Percentiles rank a stretch among this genome's conserved stretches.
phyloP scores from a whole-genome alignment of 805 yeast species.

The Candida railenensis region DNA sequence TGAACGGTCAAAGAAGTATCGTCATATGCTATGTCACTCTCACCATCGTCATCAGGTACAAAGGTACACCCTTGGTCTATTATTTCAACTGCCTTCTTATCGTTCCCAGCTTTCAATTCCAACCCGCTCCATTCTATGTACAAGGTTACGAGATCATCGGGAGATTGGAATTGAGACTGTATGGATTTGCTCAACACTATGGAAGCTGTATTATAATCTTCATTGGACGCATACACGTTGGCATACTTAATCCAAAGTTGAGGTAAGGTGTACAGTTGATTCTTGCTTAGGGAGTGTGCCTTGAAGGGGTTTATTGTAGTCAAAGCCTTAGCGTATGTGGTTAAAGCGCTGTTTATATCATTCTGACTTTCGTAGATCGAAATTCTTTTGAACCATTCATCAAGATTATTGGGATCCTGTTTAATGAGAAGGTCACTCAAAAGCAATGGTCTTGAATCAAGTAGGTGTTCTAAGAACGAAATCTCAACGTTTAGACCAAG shows the following conservation, averaged over 20 bases:
- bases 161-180: constrained; percentile 63
- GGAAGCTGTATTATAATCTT: constrained; percentile 59
- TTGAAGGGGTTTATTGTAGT: constrained; percentile 61
- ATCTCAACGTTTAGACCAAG: constrained; percentile 44
- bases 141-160: constrained; percentile 64
- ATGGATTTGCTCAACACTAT: constrained; percentile 62
- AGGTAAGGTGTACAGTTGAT: constrained; percentile 38
- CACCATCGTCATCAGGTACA: constrained; percentile 8
- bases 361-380: constrained; percentile 38
- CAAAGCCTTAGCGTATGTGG: constrained; percentile 65
- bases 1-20: constrained; percentile 54
- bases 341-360: constrained; percentile 40
- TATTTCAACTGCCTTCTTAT: constrained; percentile 38
- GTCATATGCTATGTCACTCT: constrained; percentile 18
- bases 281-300: constrained; percentile 18
- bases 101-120: constrained; percentile 50
- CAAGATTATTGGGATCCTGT: constrained; percentile 59
- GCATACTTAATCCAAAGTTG: constrained; percentile 74
- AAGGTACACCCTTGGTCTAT: constrained; percentile 28
- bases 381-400: constrained; percentile 68
- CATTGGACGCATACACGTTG: constrained; percentile 52
- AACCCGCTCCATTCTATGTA: constrained; percentile 78
- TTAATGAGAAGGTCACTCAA: constrained; percentile 67
- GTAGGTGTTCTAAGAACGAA: constrained; percentile 49
- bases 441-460: constrained; percentile 56